phyloP scores from a whole-genome alignment of 1,139 yeast genomes.

The Magnusiomyces suaveolens region DNA sequence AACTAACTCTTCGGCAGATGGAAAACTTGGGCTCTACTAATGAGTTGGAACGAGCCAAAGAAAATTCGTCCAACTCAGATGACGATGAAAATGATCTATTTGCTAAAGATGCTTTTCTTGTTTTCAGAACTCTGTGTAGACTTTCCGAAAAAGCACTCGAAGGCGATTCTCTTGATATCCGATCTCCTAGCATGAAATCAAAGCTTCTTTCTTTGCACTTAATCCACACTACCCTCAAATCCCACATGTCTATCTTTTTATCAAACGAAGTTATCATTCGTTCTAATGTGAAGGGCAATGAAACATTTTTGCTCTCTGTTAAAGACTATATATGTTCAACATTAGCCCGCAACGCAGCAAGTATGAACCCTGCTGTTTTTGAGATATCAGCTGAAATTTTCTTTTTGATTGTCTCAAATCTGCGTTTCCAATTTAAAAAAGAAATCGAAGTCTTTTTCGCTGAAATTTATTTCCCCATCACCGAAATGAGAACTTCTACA shows the following conservation, averaged over 20 bases:
- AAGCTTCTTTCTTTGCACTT: constrained; percentile 81
- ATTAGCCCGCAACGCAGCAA: constrained; percentile 85
- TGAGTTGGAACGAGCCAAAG: constrained; percentile 18
- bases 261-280: constrained; percentile 53
- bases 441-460: constrained; percentile 91
- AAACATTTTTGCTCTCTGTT: constrained; percentile 66
- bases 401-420: constrained; percentile 75
- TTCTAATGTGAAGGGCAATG: constrained; percentile 49
- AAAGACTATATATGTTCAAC: constrained; percentile 78
- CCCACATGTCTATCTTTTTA: constrained; percentile 75
- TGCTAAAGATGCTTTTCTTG: constrained; percentile 83
- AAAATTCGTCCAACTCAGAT: constrained; percentile 23
- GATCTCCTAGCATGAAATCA: constrained; percentile 85
- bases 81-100: constrained; percentile 52
- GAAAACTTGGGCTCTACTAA: constrained; percentile 17
- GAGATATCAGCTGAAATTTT: constrained; percentile 88
- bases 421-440: constrained; percentile 78
- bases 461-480: constrained; percentile 88
- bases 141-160: constrained; percentile 76
- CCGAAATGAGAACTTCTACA: constrained; percentile 86
- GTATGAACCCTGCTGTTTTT: constrained; percentile 83
- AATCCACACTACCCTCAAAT: constrained; percentile 74
- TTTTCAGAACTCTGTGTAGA: constrained; percentile 91
- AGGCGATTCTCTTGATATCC: constrained; percentile 63
- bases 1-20: constrained; percentile 23